phyloP scores from a whole-genome alignment of 176 grass and related monocot genomes.

The Carex parvula region DNA sequence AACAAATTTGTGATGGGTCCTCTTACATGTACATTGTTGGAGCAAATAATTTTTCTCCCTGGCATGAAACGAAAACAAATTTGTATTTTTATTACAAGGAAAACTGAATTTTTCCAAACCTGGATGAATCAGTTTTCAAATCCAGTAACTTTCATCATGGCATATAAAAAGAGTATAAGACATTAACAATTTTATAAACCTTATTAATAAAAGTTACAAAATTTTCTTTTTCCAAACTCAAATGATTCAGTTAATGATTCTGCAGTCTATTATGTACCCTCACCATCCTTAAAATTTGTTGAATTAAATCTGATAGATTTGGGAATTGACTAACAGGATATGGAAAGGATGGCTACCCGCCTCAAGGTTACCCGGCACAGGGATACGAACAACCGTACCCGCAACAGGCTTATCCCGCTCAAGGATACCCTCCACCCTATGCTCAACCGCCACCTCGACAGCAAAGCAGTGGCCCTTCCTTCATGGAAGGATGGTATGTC shows the following conservation, averaged over 20 bases:
- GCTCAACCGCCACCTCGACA: constrained; percentile 30
- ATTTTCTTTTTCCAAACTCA: neutral
- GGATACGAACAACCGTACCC: constrained; percentile 33
- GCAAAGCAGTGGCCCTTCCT: constrained; percentile 42
- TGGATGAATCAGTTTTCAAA: neutral
- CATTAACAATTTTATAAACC: neutral
- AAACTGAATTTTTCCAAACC: neutral
- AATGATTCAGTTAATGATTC: neutral
- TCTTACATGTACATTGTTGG: neutral
- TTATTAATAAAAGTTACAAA: neutral
- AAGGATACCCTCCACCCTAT: constrained; percentile 45
- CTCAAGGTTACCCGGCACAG: constrained; percentile 30
- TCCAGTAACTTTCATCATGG: neutral
- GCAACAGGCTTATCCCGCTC: constrained; percentile 26
- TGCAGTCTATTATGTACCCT: neutral
- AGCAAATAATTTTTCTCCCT: neutral
- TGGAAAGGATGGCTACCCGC: constrained; percentile 38
- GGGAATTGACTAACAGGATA: constrained; percentile 32
- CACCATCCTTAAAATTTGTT: neutral
- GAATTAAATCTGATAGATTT: neutral
- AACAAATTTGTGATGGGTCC: neutral
- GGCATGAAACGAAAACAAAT: neutral
- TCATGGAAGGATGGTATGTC: constrained; percentile 47
- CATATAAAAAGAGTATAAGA: too few species aligned
- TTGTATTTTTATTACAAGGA: neutral